These are phyloP conservation scores for Fomitopsis palustris DNA, from an alignment of 1,284 basidiomycete species.

Conservation along the genomic window DNA sequence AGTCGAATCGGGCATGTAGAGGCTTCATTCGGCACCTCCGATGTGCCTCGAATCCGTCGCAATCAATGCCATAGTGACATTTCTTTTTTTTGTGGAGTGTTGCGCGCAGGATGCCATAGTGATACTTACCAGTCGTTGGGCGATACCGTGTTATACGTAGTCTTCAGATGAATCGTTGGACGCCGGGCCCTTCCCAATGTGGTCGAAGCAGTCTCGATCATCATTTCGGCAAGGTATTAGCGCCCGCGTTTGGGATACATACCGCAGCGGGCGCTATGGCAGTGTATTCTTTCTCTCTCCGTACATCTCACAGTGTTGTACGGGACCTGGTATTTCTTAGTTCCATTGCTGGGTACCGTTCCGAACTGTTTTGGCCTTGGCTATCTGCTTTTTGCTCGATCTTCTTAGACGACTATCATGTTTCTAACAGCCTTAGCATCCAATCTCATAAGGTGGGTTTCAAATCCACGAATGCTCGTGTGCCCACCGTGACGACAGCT, in stretches of 20 bases:
- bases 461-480: constrained; percentile 10
- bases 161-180: no score
- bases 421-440: constrained; percentile 31
- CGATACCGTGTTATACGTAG: background rate
- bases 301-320: background rate
- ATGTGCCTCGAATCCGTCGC: no score
- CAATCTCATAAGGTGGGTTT: constrained; percentile 32
- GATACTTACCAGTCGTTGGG: background rate
- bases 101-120: no score
- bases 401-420: background rate
- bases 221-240: background rate
- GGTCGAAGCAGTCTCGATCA: background rate
- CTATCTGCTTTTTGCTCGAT: background rate
- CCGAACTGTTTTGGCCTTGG: background rate
- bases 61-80: no score
- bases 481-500: constrained; percentile 4
- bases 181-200: constrained; percentile 1
- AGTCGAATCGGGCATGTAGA: no score
- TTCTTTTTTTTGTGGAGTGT: no score
- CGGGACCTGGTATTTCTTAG: background rate
- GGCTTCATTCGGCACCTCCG: no score
- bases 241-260: background rate
- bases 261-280: background rate
- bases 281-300: background rate
- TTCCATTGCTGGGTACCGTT: background rate